phyloP scores from a whole-genome alignment of 2,329 filamentous ascomycete species.

The Neodidymelliopsis sp. region DNA sequence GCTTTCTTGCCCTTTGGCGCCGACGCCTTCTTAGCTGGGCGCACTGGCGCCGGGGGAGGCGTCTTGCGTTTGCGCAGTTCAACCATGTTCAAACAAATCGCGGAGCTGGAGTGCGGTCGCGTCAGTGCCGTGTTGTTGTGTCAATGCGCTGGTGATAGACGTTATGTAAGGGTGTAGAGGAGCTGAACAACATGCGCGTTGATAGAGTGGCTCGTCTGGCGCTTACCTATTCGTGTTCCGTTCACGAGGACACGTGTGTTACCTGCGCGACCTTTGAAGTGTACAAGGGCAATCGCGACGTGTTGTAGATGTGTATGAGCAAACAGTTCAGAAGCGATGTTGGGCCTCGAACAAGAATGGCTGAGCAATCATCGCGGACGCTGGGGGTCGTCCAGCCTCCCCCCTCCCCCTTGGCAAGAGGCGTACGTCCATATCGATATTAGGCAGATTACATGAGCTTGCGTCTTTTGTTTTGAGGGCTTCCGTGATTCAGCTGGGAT shows the following conservation, averaged over 20 bases:
- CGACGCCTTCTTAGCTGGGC: conserved; percentile 58
- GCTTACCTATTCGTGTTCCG: conserved; percentile 15
- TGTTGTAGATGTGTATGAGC: conserved; percentile 5
- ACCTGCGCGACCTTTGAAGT: conserved; percentile 2
- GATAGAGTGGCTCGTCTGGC: conserved; percentile 2
- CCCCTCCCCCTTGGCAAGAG: conserved; percentile 34
- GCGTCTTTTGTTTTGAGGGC: conserved; percentile 31
- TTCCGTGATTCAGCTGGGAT: conserved; percentile 28
- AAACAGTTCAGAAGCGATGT: conserved; percentile 1
- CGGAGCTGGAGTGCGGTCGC: conserved; percentile 32
- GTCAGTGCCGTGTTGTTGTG: conserved; percentile 32
- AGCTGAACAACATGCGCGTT: conserved; percentile 12
- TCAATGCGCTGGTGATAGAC: conserved; percentile 8
- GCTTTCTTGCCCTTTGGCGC: conserved; percentile 48
- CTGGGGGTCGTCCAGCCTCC: conserved; percentile 34
- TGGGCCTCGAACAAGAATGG: conserved; percentile 1
- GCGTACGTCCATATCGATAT: conserved; percentile 40
- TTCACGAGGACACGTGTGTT: conserved; percentile 7
- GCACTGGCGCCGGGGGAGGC: conserved; percentile 57
- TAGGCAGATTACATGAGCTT: conserved; percentile 45
- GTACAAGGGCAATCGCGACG: conserved; percentile 5
- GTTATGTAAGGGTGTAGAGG: conserved; percentile 13
- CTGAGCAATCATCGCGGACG: neutral
- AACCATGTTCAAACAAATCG: conserved; percentile 53
- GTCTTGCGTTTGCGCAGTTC: conserved; percentile 71